Evolutionary conservation across 1,284 basidiomycete species (phyloP).

Genomic region (Schizophyllum commune): DNA sequence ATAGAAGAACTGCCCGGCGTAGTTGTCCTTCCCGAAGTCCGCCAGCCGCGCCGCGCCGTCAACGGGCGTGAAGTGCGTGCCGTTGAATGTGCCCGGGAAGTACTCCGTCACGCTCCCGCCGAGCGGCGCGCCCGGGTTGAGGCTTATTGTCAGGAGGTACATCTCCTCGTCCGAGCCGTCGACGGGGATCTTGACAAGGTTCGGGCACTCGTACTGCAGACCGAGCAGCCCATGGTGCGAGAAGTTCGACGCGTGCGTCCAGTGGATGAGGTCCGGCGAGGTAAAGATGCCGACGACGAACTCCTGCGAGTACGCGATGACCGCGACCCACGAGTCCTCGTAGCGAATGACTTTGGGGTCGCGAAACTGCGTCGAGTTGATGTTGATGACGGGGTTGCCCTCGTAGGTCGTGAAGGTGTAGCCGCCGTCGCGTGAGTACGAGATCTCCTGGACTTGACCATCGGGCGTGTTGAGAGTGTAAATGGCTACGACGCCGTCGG

Average conservation of each 20-base stretch:
- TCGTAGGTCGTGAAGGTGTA: conserved; percentile 27
- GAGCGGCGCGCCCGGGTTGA: conserved; percentile 23
- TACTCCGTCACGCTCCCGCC: conserved; percentile 28
- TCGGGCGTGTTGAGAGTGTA: conserved; percentile 30
- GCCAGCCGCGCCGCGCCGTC: conserved; percentile 21
- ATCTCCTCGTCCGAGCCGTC: background rate
- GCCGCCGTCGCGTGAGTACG: conserved; percentile 29
- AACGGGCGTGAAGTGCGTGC: conserved; percentile 24
- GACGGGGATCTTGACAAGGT: conserved; percentile 1
- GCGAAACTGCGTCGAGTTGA: conserved; percentile 26
- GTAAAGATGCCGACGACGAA: conserved; percentile 28
- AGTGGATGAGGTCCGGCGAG: conserved; percentile 25
- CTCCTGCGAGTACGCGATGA: conserved; percentile 25
- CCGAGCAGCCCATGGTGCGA: conserved; percentile 3
- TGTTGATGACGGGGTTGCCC: conserved; percentile 25
- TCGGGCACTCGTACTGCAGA: conserved; percentile 6
- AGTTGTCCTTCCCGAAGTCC: conserved; percentile 32
- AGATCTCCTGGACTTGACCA: conserved; percentile 26
- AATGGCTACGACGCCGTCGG: conserved; percentile 29
- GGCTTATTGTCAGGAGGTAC: conserved; percentile 13
- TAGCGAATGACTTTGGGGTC: conserved; percentile 34
- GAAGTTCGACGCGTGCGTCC: conserved; percentile 28
- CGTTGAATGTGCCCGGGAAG: conserved; percentile 29
- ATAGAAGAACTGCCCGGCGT: conserved; percentile 29
- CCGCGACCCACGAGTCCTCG: conserved; percentile 28